Percentiles rank a stretch among this genome's conserved stretches.
phyloP scores from a whole-genome alignment of 441 rosid species.

The Cnidoscolus chayamansa region DNA sequence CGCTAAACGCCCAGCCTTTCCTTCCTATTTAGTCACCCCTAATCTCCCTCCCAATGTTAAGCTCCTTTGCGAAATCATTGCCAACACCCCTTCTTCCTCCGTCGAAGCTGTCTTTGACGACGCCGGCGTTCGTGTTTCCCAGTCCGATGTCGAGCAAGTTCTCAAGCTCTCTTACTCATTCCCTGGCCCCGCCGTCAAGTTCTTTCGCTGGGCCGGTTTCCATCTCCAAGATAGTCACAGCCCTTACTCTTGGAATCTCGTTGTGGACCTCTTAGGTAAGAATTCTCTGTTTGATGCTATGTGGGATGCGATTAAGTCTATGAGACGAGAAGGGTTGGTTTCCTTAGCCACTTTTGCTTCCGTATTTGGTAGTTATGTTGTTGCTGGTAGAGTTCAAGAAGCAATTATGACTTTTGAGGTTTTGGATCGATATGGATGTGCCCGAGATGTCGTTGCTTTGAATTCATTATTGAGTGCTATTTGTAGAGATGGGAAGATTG shows the following conservation, averaged over 20 bases:
- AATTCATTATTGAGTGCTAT: conserved; percentile 64
- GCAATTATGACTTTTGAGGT: conserved; percentile 51
- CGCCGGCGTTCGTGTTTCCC: conserved; percentile 40
- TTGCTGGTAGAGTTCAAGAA: conserved; percentile 35
- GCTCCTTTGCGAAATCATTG: conserved; percentile 44
- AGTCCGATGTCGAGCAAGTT: conserved; percentile 46
- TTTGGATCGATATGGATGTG: conserved; percentile 49
- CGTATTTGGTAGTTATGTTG: conserved; percentile 56
- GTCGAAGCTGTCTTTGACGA: conserved; percentile 40
- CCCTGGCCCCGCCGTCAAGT: conserved; percentile 55
- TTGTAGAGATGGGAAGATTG: conserved; percentile 49
- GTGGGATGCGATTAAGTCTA: conserved; percentile 69
- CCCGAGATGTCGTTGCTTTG: conserved; percentile 43
- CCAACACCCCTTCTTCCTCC: conserved; percentile 42
- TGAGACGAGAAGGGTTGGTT: conserved; percentile 40
- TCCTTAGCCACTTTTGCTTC: conserved; percentile 67
- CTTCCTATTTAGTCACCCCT: conserved; percentile 39
- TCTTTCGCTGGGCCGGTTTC: conserved; percentile 62
- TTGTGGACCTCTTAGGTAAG: conserved; percentile 63
- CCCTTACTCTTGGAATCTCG: conserved; percentile 67
- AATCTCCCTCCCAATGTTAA: conserved; percentile 36
- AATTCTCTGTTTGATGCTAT: conserved; percentile 51
- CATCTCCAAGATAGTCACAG: conserved; percentile 45
- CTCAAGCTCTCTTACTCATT: conserved; percentile 51
- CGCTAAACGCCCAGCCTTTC: conserved; percentile 29